Percentiles rank a stretch among this genome's conserved stretches.
phyloP scores from a whole-genome alignment of 345 rosid species.

The Euclidium syriacum region DNA sequence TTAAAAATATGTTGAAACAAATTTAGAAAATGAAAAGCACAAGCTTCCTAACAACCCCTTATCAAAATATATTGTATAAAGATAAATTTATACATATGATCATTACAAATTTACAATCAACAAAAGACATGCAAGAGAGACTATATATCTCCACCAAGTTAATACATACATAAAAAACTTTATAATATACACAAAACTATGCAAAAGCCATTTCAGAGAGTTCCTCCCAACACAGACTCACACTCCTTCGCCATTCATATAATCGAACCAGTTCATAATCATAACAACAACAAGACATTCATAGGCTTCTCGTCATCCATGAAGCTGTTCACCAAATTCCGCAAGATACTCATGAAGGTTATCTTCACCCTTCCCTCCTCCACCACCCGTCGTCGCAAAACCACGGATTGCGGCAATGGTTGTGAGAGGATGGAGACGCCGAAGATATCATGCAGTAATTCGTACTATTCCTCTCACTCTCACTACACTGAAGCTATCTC shows the following conservation, averaged over 20 bases:
- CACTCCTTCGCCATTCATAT: constrained; percentile 35
- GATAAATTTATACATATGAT: constrained; percentile 5
- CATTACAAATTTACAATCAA: constrained; percentile 23
- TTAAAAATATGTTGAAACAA: not conserved
- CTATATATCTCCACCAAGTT: too few relatives aligned
- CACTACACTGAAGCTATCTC: constrained; percentile 82
- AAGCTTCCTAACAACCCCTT: constrained; percentile 2
- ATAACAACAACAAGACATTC: constrained; percentile 21
- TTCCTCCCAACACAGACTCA: constrained; percentile 12
- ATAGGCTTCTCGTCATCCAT: constrained; percentile 42
- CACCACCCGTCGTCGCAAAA: constrained; percentile 18
- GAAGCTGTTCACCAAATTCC: constrained; percentile 68
- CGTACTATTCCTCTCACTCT: constrained; percentile 70
- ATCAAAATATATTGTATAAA: constrained; percentile 16
- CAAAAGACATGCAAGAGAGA: constrained; percentile 14
- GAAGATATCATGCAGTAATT: constrained; percentile 76
- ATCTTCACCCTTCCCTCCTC: constrained; percentile 42
- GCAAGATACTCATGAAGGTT: constrained; percentile 61
- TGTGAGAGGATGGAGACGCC: constrained; percentile 62
- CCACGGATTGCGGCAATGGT: not conserved
- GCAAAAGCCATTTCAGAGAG: constrained; percentile 18
- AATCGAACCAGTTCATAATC: constrained; percentile 21
- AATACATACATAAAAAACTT: constrained; percentile 1
- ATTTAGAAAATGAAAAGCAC: not conserved
- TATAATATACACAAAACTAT: constrained; percentile 17